Base-by-base conservation (phyloP, 2,329 filamentous ascomycete genomes). In the Beauveria asiatica region DNA sequence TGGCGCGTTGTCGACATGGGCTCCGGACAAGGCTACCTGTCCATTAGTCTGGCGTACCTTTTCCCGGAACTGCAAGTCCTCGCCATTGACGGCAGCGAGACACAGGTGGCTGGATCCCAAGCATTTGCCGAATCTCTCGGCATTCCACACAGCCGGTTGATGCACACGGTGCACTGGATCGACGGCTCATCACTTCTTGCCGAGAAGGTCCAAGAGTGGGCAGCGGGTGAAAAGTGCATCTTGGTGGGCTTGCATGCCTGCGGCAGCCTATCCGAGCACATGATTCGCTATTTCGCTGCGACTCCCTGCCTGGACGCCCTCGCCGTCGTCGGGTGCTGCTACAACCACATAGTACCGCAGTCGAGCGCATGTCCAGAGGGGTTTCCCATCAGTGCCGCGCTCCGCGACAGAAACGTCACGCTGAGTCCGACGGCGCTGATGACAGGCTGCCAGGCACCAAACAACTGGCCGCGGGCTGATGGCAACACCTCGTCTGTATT, bases 291-390 rank as follows among this genome's bases (percentile, higher is more conserved):
- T 53, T 72, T 71, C 52, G 54, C 63, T 9, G 50, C 59, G 0
- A 46, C 65, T 0, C 57, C 64, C 2, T 69, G 60, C 10, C 65
- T 72, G 39, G 55, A 62, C 1, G 57, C 60, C 17, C 57, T 72
- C 2, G 70, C 64, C 0, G 68, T 67, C 1, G 63, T 72, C 5
- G 70, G 70, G 1, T 72, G 70, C 59, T 72, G 70, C 63, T 72
- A 72, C 46, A 72, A 72, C 59, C 70, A 72, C 58, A 69, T 72
- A 21, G 55, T 66, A 2, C 66, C 68, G 5, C 64, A 61, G 8
- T 71, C 78, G 1, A 68, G 72, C 5, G 60, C 70, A 42, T 74
- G 75, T 17, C 74, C 75, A 0, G 66, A 70, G 7, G 72, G 73
- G 19, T 70, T 72, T 17, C 65, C 69, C 17, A 72, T 82, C 59